A percentile compares a stretch with the other conserved stretches of the same genome.
phyloP scores from a whole-genome alignment of 495 filamentous ascomycete species.

The Cercophora samala region DNA sequence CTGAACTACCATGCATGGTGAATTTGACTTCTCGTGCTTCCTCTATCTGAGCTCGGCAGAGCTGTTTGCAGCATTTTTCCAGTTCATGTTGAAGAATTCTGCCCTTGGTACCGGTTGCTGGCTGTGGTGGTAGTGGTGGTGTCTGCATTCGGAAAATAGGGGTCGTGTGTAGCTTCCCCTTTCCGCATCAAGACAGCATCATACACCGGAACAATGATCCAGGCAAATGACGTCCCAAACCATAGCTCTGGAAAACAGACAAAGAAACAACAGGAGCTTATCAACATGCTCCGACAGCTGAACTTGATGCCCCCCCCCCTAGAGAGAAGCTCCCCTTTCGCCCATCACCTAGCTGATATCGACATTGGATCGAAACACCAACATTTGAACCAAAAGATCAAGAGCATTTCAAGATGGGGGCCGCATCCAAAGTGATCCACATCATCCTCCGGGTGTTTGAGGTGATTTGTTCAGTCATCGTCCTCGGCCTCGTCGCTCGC shows the following conservation, averaged over 20 bases:
- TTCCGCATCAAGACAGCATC: background rate
- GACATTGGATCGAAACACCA: background rate
- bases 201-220: background rate
- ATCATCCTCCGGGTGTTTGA: conserved; percentile 23
- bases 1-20: too few relatives aligned
- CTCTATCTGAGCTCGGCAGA: background rate
- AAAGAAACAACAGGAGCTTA: background rate
- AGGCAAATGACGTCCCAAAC: background rate
- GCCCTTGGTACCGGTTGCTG: background rate
- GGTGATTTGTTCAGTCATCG: conserved; percentile 26
- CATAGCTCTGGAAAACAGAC: background rate
- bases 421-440: background rate
- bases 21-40: background rate
- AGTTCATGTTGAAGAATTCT: background rate
- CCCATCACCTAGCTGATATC: background rate
- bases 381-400: background rate
- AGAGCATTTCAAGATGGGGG: conserved; percentile 15
- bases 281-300: background rate
- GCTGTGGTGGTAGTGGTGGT: background rate
- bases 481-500: conserved; percentile 22
- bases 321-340: background rate
- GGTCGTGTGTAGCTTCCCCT: background rate
- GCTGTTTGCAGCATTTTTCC: conserved; percentile 1
- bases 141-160: background rate
- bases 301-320: too few relatives aligned